A percentile compares a stretch with the other conserved stretches of the same genome.
These are phyloP conservation scores for Ascomycota sp. DNA, from an alignment of 2,329 filamentous ascomycete species.

Conservation along the genomic window DNA sequence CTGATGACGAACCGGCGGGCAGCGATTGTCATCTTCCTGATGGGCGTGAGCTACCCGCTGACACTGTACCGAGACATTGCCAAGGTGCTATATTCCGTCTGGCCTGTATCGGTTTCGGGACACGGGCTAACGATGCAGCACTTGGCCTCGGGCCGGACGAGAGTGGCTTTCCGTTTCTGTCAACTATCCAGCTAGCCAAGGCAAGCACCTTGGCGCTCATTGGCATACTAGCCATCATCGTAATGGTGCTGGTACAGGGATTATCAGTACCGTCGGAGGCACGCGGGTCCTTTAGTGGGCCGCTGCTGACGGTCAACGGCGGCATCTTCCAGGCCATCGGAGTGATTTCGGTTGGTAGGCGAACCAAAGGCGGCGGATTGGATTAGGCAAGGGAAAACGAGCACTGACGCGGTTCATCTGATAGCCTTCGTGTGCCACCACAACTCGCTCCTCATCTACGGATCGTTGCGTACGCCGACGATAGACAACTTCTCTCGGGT, in stretches of 20 bases:
- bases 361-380: not conserved
- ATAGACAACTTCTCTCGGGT: conserved; percentile 86
- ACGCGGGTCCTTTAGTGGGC: conserved; percentile 48
- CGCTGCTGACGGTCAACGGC: conserved; percentile 57
- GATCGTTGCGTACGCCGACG: conserved; percentile 80
- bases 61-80: conserved; percentile 92
- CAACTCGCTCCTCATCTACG: conserved; percentile 94
- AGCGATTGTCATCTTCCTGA: conserved; percentile 70
- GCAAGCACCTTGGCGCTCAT: conserved; percentile 82
- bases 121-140: not conserved
- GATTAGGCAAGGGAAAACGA: not conserved
- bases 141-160: no score
- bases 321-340: conserved; percentile 93
- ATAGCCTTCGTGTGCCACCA: conserved; percentile 57
- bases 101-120: no score
- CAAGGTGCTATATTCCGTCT: conserved; percentile 37
- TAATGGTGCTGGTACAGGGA: conserved; percentile 74
- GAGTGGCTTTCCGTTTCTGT: not conserved
- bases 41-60: conserved; percentile 76
- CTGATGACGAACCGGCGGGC: conserved; percentile 63
- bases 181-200: conserved; percentile 54
- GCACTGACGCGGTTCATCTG: conserved; percentile 1
- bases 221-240: conserved; percentile 79
- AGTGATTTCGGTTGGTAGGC: conserved; percentile 84
- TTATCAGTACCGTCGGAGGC: conserved; percentile 50